Base-by-base conservation (phyloP, 2,329 filamentous ascomycete species). In the Aspergillus arachidicola region DNA sequence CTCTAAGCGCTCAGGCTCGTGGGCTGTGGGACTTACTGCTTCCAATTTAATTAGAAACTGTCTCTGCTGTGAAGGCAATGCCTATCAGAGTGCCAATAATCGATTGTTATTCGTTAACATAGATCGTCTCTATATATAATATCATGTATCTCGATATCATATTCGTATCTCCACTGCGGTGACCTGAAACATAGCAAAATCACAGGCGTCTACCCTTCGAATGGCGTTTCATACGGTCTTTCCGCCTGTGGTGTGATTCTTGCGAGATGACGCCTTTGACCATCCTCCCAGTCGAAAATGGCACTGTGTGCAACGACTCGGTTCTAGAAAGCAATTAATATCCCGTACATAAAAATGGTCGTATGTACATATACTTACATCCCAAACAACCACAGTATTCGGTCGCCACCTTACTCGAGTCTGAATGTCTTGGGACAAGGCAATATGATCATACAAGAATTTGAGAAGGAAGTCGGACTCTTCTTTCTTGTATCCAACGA, bases 211-310 rank as follows among this genome's bases (percentile, higher is more conserved):
- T 64, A 75, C 16, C 64, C 72, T 26, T 78, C 76, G 67, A 83
- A 87, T 0, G 87, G 86, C 1, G 88, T 95, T 83, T 95, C 90
- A 68, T 82, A 91, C 0, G 92, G 92, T 64, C 81, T 78, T 82
- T 96, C 92, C 1, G 91, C 92, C 79, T 94, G 91, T 0, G 92
- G 92, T 5, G 92, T 94, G 72, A 96, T 90, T 50, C 93, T 85
- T 6, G 92, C 92, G 65, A 96, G 78, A 79, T 96, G 92, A 57
- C 93, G 85, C 63, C 93, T 83, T 76, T 92, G 87, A 3, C 92
- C 92, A 74, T 87, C 87, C 69, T 90, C 87, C 92, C 92, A 96
- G 75, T 96, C 92, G 4, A 94, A 82, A 45, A 94, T 80, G 2
- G 92, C 92, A 7, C 90, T 90, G 76, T 96, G 92, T 69, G 88